A percentile compares a stretch with the other conserved stretches of the same genome.
Evolutionary conservation across 345 rosid species (phyloP).

Genomic region (Geranium rotundifolium): DNA sequence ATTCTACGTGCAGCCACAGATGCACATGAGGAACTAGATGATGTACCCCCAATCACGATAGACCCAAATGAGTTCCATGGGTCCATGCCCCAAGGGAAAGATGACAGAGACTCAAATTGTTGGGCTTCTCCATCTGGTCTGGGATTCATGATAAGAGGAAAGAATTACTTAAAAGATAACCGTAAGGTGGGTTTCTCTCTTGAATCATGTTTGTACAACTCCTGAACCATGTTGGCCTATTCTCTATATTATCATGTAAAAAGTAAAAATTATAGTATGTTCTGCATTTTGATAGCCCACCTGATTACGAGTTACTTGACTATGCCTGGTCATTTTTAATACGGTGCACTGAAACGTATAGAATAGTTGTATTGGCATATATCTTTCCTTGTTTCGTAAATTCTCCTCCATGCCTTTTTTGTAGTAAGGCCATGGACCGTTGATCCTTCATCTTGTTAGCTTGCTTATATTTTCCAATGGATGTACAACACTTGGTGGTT

Average conservation of each 20-base stretch:
- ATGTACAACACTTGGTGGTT: too few relatives aligned
- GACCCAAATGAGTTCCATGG: slow-evolving; percentile 51
- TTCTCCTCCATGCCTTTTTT: too few relatives aligned
- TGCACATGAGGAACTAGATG: slow-evolving; percentile 55
- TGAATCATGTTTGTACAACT: not conserved
- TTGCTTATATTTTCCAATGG: too few relatives aligned
- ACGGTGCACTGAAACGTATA: too few relatives aligned
- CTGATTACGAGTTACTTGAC: too few relatives aligned
- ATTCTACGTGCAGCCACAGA: slow-evolving; percentile 37
- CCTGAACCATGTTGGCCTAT: not conserved
- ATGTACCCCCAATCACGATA: slow-evolving; percentile 34
- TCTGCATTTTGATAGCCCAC: too few relatives aligned
- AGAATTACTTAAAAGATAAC: slow-evolving; percentile 75
- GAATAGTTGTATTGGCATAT: too few relatives aligned
- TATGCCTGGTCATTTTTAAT: too few relatives aligned
- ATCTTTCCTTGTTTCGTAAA: too few relatives aligned
- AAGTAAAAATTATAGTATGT: too few relatives aligned
- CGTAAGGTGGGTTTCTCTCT: slow-evolving; percentile 43
- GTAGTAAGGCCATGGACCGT: too few relatives aligned
- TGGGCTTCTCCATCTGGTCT: slow-evolving; percentile 81
- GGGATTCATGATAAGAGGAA: slow-evolving; percentile 94
- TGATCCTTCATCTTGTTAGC: too few relatives aligned
- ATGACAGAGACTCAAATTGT: slow-evolving; percentile 64
- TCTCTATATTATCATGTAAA: not conserved
- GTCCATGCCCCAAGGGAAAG: slow-evolving; percentile 47